Evolutionary conservation across 192 early-diverging fungal species (phyloP), one percentile per base, ranked within the genome.

Genomic region (Gryganskiella cystojenkinii): DNA sequence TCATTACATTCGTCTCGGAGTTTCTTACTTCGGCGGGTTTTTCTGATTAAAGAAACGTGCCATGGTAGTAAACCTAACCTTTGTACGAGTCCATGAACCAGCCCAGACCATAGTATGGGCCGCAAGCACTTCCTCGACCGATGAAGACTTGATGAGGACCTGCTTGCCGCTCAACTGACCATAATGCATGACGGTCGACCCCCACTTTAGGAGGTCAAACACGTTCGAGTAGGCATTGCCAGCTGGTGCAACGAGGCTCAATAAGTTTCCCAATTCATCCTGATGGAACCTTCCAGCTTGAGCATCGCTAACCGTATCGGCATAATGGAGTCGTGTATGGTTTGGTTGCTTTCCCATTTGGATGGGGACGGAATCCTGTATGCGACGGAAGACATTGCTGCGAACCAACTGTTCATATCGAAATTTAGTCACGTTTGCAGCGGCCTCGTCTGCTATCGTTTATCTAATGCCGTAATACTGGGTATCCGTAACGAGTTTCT

Each of bases 381-480:
- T 60, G 46, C 13, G 61, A 8, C 27, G 27, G 28, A 72, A 58
- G 34, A 72, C 30, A 8, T 64, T 72, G 28, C 15, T 33, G 3
- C 20, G 14, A 8, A 72, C 61, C 4, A 64, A 24, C 0, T 53
- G 24, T 30, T 71, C 70, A 22, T 51, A 63, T 0, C 60, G 35
- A 0, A 45, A 51, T 7, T 55, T 55, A 0, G 33, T 61, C 1
- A 64, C 61, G 4, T 58, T 49, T 15, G 44, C 70, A 1, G 53
- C 61, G 1, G 70, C 55, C 17, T 62, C 70, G 3, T 61, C 70
- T 1, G 70, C 61, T 20, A 72, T 54, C 14, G 40, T 11, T 25
- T 72, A 64, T n/a, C 55, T 50, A 25, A 72, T 13, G 13, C 64
- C 64, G 54, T 43, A 57, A 17, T 72, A 72, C 1, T 56, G 13